Evolutionary conservation across 2,329 filamentous ascomycete species (phyloP).

Genomic region (Apiospora koreana): DNA sequence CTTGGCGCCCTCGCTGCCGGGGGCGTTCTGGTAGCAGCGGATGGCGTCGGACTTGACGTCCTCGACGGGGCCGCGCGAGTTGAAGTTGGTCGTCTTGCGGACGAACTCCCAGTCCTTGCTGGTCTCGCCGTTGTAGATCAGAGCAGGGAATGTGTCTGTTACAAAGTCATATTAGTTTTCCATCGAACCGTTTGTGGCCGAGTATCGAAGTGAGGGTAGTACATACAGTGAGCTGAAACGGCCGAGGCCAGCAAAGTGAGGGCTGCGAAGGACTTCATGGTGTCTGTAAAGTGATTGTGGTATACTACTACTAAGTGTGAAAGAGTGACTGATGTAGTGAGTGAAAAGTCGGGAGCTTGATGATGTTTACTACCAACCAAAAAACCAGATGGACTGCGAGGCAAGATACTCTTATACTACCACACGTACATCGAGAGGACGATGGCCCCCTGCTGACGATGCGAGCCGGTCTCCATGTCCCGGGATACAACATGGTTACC

Average conservation of each 20-base stretch:
- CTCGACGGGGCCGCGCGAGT: conserved; percentile 33
- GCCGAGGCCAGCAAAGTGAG: conserved; percentile 3
- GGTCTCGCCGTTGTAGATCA: conserved; percentile 4
- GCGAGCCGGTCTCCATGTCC: not conserved
- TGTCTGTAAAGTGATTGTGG: not conserved
- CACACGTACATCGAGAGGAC: not conserved
- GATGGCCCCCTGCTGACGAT: not conserved
- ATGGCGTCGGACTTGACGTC: conserved; percentile 30
- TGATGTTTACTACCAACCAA: not conserved
- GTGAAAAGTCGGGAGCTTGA: not conserved
- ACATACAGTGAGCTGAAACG: conserved; percentile 2
- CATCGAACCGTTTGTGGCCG: too few species aligned
- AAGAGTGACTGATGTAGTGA: not conserved
- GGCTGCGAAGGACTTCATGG: conserved; percentile 11
- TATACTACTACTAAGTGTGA: not conserved
- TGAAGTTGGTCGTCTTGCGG: conserved; percentile 36
- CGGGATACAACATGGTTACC: not conserved
- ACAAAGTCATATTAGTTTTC: too few species aligned
- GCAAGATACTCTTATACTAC: not conserved
- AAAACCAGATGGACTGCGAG: not conserved
- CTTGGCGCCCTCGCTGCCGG: conserved; percentile 35
- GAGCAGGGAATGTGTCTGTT: conserved; percentile 5
- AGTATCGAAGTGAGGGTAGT: too few species aligned
- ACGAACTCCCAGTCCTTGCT: conserved; percentile 16
- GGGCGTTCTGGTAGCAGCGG: conserved; percentile 25